phyloP scores from a whole-genome alignment of 2,329 filamentous ascomycete species.

The Colletotrichum horii region DNA sequence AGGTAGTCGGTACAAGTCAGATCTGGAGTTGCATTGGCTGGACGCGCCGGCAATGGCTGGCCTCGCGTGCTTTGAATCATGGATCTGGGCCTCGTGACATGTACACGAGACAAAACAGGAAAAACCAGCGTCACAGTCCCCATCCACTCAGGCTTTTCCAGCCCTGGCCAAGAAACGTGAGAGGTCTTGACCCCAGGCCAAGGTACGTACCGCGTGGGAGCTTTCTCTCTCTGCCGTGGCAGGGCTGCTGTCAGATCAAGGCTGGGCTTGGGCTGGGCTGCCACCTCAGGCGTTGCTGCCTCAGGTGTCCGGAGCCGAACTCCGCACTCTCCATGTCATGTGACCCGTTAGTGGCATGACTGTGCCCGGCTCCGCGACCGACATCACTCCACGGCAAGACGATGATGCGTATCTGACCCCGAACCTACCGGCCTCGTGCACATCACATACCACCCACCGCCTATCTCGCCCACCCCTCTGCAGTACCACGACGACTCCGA shows the following conservation, averaged over 20 bases:
- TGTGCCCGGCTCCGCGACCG: background rate
- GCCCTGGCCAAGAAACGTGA: background rate
- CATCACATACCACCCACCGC: background rate
- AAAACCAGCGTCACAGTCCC: background rate
- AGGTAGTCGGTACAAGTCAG: background rate
- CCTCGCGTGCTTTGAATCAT: background rate
- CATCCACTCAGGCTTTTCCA: background rate
- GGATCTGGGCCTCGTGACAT: background rate
- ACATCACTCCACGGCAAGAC: background rate
- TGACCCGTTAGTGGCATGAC: conserved; percentile 13
- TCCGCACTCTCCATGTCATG: background rate
- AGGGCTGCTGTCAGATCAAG: background rate
- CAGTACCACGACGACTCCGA: background rate
- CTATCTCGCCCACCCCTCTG: background rate
- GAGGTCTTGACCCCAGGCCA: background rate
- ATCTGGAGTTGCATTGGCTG: background rate
- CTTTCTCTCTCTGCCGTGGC: background rate
- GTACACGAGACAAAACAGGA: background rate
- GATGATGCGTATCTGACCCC: background rate
- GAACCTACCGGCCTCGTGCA: background rate
- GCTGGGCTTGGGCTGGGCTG: background rate
- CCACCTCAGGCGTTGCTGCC: background rate
- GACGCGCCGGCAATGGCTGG: background rate
- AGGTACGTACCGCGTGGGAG: background rate
- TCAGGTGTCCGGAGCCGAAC: background rate